These are phyloP conservation scores for Dictyostelium firmibasis DNA, from an alignment of 78 protist species.

Conservation along the genomic window DNA sequence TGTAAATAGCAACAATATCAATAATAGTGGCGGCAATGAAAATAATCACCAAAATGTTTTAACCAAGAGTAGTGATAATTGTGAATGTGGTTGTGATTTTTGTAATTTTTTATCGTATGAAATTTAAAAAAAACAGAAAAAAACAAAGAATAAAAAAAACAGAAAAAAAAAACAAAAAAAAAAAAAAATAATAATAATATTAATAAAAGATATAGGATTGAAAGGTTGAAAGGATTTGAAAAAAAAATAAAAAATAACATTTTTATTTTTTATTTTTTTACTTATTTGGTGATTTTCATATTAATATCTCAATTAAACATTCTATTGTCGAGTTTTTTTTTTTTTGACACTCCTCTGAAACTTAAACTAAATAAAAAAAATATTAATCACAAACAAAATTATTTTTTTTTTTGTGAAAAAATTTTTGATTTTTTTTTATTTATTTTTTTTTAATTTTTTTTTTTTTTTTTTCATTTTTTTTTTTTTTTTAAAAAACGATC, in stretches of 20 bases:
- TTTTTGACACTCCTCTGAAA: too few relatives aligned
- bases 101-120: conserved; percentile 39
- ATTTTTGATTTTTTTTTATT: not conserved
- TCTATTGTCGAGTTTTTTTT: too few relatives aligned
- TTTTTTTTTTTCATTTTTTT: not conserved
- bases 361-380: too few relatives aligned
- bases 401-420: not conserved
- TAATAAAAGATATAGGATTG: too few relatives aligned
- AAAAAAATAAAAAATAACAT: not conserved
- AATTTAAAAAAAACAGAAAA: not conserved
- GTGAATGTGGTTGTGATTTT: conserved; percentile 64
- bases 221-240: too few relatives aligned
- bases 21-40: not conserved
- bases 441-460: not conserved
- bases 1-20: not conserved
- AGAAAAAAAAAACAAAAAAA: not conserved
- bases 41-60: not conserved
- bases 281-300: too few relatives aligned
- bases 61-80: conserved; percentile 4
- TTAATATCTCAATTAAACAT: too few relatives aligned
- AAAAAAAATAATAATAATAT: not conserved
- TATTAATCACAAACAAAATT: too few relatives aligned
- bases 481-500: not conserved
- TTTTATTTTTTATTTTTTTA: too few relatives aligned
- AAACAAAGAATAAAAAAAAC: not conserved